Evolutionary conservation across 805 yeast species (phyloP).

Genomic region (Candida endomychidarum): DNA sequence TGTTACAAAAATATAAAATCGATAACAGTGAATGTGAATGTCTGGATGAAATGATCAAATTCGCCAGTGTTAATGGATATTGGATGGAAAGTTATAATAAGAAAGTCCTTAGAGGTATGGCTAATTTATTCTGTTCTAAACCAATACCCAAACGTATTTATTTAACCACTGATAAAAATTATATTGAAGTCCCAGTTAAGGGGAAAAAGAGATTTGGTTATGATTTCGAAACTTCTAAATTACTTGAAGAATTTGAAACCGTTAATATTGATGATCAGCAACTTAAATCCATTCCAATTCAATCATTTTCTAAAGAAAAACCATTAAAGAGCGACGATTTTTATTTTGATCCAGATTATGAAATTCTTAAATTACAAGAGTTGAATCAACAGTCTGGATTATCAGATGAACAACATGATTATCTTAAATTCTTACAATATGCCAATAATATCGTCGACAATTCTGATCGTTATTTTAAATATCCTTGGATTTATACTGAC

Average conservation of each 20-base stretch:
- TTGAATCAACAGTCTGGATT: slow-evolving; percentile 16
- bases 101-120: slow-evolving; percentile 35
- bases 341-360: slow-evolving; percentile 28
- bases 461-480: slow-evolving; percentile 36
- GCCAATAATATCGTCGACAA: slow-evolving; percentile 23
- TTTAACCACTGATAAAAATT: slow-evolving; percentile 24
- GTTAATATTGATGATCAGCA: not conserved
- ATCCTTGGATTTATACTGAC: slow-evolving; percentile 41
- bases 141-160: slow-evolving; percentile 28
- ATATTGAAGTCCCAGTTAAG: slow-evolving; percentile 29
- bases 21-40: slow-evolving; percentile 23
- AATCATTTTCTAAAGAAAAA: slow-evolving; percentile 13
- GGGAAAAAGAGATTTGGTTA: slow-evolving; percentile 25
- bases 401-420: slow-evolving; percentile 20
- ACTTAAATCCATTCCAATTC: slow-evolving; percentile 9
- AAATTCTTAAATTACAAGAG: slow-evolving; percentile 25
- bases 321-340: slow-evolving; percentile 26
- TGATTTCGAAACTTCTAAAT: slow-evolving; percentile 1
- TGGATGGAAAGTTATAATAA: slow-evolving; percentile 33
- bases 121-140: slow-evolving; percentile 31
- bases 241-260: not conserved
- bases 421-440: slow-evolving; percentile 29
- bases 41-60: slow-evolving; percentile 19
- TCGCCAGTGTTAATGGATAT: slow-evolving; percentile 31
- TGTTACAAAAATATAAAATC: slow-evolving; percentile 19